A percentile compares a stretch with the other conserved stretches of the same genome.
Evolutionary conservation across 2,329 filamentous ascomycete species (phyloP).

Genomic region (Aspergillus fischeri): DNA sequence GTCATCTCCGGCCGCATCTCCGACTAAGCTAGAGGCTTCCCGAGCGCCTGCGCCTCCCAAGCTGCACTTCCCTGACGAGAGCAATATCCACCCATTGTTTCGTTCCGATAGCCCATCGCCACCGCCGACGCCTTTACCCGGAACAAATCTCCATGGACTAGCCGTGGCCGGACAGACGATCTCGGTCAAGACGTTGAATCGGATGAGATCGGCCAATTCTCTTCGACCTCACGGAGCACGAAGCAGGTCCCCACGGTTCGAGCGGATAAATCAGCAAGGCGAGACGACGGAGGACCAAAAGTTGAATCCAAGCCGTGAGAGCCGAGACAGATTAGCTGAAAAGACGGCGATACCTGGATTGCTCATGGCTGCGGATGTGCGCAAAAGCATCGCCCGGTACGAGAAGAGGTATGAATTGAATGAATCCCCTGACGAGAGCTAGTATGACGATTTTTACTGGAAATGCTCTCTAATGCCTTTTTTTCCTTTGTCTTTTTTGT

Average conservation of each 20-base stretch:
- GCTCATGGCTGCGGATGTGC: constrained; percentile 19
- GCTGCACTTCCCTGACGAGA: constrained; percentile 36
- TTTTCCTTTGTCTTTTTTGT: not conserved
- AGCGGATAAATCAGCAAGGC: constrained; percentile 7
- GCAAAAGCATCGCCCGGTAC: constrained; percentile 19
- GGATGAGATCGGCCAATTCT: constrained; percentile 34
- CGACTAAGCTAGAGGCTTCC: constrained; percentile 13
- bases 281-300: constrained; percentile 9
- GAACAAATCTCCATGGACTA: constrained; percentile 54
- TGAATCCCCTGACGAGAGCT: constrained; percentile 27
- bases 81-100: constrained; percentile 57
- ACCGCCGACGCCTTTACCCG: constrained; percentile 48
- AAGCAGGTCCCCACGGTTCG: constrained; percentile 16
- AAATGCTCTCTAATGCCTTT: not conserved
- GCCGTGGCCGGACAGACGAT: constrained; percentile 53
- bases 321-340: not conserved
- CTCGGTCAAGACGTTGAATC: constrained; percentile 32
- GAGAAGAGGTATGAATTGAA: constrained; percentile 26
- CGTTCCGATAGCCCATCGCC: constrained; percentile 51
- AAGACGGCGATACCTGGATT: constrained; percentile 4
- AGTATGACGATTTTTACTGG: constrained; percentile 3
- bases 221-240: constrained; percentile 22
- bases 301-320: constrained; percentile 3
- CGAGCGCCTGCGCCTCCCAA: constrained; percentile 14
- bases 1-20: constrained; percentile 19